Evolutionary conservation across 106 monocot species (phyloP).

Genomic region (Platanthera guangdongensis): DNA sequence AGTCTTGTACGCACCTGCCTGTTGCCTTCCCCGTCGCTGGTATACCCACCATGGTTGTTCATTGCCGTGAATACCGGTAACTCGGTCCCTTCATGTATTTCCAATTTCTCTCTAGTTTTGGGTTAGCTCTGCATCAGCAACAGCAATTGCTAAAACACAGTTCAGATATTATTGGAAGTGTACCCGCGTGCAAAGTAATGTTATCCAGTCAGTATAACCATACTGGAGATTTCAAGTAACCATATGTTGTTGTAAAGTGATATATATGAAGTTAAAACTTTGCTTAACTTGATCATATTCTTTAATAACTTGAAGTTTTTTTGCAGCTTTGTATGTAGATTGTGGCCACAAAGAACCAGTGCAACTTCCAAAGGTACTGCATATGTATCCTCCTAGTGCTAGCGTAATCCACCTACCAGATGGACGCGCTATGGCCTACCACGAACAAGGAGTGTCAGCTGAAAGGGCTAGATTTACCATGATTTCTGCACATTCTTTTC

Average conservation of each 20-base stretch:
- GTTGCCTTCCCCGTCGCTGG: too few species aligned
- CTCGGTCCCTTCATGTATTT: too few species aligned
- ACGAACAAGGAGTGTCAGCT: constrained; percentile 65
- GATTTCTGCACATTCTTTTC: constrained; percentile 84
- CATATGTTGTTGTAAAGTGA: not conserved
- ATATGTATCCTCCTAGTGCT: constrained; percentile 68
- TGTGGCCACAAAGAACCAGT: constrained; percentile 20
- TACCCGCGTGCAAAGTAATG: not conserved
- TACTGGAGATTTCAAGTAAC: not conserved
- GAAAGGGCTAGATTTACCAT: constrained; percentile 84
- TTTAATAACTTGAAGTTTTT: not conserved
- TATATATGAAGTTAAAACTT: not conserved
- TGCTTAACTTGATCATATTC: not conserved
- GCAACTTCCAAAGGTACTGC: constrained; percentile 47
- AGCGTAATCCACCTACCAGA: constrained; percentile 73
- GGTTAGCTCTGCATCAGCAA: too few species aligned
- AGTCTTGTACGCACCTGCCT: too few species aligned
- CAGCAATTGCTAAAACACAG: not conserved
- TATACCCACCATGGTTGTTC: too few species aligned
- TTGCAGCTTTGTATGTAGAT: constrained; percentile 67
- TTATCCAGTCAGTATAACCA: not conserved
- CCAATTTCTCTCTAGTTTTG: too few species aligned
- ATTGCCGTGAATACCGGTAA: too few species aligned
- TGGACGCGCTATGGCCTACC: constrained; percentile 75
- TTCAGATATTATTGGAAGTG: not conserved